phyloP scores from a whole-genome alignment of 2,329 filamentous ascomycete species.

The Penicillium freii region DNA sequence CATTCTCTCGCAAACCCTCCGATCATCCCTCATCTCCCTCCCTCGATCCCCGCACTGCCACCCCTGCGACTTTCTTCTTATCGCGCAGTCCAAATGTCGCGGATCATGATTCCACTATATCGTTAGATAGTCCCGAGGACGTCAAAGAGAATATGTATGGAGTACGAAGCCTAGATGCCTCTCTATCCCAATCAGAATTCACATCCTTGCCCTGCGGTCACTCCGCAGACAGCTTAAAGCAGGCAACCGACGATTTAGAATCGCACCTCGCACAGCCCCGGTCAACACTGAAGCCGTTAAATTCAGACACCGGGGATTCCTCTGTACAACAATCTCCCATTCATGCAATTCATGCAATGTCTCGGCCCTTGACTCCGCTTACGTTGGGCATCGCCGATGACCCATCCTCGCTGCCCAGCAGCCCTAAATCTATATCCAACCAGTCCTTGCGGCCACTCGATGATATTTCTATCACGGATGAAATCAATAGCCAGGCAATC shows the following conservation, averaged over 20 bases:
- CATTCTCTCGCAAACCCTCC: constrained; percentile 38
- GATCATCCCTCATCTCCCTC: constrained; percentile 29
- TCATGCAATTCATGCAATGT: constrained; percentile 28
- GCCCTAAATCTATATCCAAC: constrained; percentile 60
- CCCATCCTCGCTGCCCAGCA: constrained; percentile 54
- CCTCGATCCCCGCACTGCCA: constrained; percentile 39
- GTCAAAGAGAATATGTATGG: constrained; percentile 52
- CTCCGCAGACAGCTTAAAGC: constrained; percentile 14
- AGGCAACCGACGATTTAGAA: constrained; percentile 21
- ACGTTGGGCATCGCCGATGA: constrained; percentile 48
- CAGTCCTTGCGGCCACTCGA: constrained; percentile 60
- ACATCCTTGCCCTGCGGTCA: constrained; percentile 9
- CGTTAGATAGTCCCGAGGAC: constrained; percentile 29
- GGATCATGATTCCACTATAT: constrained; percentile 43
- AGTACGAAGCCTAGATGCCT: constrained; percentile 57
- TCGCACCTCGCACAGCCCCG: constrained; percentile 28
- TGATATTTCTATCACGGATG: constrained; percentile 55
- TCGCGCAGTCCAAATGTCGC: constrained; percentile 47
- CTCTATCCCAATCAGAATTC: constrained; percentile 43
- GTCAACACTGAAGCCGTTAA: constrained; percentile 33
- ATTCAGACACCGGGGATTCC: constrained; percentile 16
- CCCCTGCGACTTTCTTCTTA: constrained; percentile 61
- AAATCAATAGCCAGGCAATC: constrained; percentile 55
- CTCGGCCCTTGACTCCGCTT: constrained; percentile 50
- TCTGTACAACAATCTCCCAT: constrained; percentile 21